Evolutionary conservation across 1,284 basidiomycete species (phyloP).

Genomic region (Cryptococcus neoformans): DNA sequence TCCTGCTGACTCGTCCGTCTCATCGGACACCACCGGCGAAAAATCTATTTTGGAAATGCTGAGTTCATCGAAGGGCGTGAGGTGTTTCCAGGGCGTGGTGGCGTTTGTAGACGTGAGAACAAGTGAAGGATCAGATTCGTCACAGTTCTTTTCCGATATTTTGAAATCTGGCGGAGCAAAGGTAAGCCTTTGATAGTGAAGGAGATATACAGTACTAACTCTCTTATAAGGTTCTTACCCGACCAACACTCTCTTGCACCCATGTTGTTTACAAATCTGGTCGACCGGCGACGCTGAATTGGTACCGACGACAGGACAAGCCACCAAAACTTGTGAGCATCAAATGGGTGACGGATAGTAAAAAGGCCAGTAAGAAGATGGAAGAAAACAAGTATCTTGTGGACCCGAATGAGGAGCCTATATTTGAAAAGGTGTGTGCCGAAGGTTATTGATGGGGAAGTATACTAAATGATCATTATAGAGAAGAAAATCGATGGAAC

Average conservation of each 20-base stretch:
- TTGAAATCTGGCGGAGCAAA: slow-evolving; percentile 74
- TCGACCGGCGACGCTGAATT: slow-evolving; percentile 67
- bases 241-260: slow-evolving; percentile 60
- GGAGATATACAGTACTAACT: background rate
- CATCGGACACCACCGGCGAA: slow-evolving; percentile 6
- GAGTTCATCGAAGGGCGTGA: slow-evolving; percentile 19
- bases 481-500: slow-evolving; percentile 62
- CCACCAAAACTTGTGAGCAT: slow-evolving; percentile 74
- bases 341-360: slow-evolving; percentile 86
- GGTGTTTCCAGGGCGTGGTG: slow-evolving; percentile 64
- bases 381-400: slow-evolving; percentile 67
- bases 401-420: slow-evolving; percentile 63
- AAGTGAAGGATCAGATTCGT: slow-evolving; percentile 79
- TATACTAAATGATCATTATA: slow-evolving; percentile 24
- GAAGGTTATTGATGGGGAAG: background rate
- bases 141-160: slow-evolving; percentile 81
- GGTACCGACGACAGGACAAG: slow-evolving; percentile 60
- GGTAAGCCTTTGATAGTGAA: slow-evolving; percentile 52
- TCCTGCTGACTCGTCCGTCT: background rate
- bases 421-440: slow-evolving; percentile 63
- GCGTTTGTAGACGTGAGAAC: slow-evolving; percentile 88
- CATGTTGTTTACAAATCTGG: slow-evolving; percentile 92
- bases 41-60: slow-evolving; percentile 28
- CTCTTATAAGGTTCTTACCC: slow-evolving; percentile 51
- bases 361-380: slow-evolving; percentile 63